A percentile compares a stretch with the other conserved stretches of the same genome.
These are phyloP conservation scores for Sanguinoderma infundibulare DNA, from an alignment of 1,284 basidiomycete genomes.

Conservation along the genomic window DNA sequence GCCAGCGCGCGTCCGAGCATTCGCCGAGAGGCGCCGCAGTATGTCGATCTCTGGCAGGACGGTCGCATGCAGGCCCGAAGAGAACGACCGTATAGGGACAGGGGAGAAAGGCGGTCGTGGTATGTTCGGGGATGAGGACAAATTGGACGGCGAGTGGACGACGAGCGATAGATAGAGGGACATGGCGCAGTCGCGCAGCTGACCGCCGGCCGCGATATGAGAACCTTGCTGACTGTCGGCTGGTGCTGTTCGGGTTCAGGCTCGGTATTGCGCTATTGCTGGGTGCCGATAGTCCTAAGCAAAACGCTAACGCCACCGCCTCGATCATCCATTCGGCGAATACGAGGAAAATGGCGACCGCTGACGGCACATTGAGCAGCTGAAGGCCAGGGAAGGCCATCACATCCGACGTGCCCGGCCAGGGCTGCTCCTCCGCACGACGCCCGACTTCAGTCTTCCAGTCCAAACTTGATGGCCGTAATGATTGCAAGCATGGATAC, in stretches of 20 bases:
- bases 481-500: background rate
- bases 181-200: slow-evolving; percentile 13
- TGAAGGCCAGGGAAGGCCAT: background rate
- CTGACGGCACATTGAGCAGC: background rate
- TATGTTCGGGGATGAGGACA: slow-evolving; percentile 11
- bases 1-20: slow-evolving; percentile 22
- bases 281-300: background rate
- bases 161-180: background rate
- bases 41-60: slow-evolving; percentile 6
- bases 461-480: background rate
- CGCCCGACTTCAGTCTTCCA: background rate
- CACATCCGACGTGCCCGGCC: background rate
- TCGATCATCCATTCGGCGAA: background rate
- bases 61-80: slow-evolving; percentile 4
- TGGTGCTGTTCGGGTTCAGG: background rate
- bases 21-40: slow-evolving; percentile 17
- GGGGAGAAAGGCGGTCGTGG: slow-evolving; percentile 9
- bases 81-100: background rate
- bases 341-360: background rate
- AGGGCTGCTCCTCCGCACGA: background rate
- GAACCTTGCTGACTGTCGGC: background rate
- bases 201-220: slow-evolving; percentile 2
- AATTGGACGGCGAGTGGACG: background rate
- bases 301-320: background rate
- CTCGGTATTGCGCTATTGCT: background rate